phyloP scores from a whole-genome alignment of 225 moss, liverwort and hornwort genomes.

The Thuidium tamariscinum region DNA sequence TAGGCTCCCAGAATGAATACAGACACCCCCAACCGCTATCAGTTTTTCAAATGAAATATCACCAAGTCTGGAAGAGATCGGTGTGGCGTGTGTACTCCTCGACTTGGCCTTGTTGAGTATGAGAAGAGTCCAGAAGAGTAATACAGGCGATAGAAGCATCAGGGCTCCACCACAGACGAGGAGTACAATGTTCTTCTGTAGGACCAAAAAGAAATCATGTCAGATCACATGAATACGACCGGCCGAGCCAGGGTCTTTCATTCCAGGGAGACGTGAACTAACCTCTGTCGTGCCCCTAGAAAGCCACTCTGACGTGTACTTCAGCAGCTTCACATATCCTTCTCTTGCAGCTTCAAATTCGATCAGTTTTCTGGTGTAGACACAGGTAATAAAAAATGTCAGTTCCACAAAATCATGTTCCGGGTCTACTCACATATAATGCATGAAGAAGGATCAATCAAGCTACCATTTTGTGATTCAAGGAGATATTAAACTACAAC shows the following conservation, averaged over 20 bases:
- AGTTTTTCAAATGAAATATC: constrained; percentile 15
- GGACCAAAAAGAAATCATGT: neutral
- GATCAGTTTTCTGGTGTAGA: constrained; percentile 3
- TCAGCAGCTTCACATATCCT: constrained; percentile 50
- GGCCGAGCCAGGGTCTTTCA: neutral
- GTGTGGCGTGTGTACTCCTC: neutral
- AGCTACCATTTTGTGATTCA: neutral
- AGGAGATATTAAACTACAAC: neutral
- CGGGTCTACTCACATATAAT: neutral
- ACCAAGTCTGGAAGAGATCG: neutral
- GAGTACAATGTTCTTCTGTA: constrained; percentile 39
- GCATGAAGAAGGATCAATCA: neutral
- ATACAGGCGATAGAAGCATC: constrained; percentile 46
- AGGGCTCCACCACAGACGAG: constrained; percentile 41
- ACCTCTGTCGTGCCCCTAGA: constrained; percentile 75
- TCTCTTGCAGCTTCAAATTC: constrained; percentile 39
- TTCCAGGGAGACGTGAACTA: neutral
- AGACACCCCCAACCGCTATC: constrained; percentile 51
- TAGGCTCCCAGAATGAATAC: constrained; percentile 53
- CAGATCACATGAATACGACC: neutral
- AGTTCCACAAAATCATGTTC: neutral
- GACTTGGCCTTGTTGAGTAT: constrained; percentile 16
- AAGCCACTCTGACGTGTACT: constrained; percentile 64
- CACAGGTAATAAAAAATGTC: neutral
- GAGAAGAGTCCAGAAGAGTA: constrained; percentile 29